phyloP scores from a whole-genome alignment of 2,329 filamentous ascomycete genomes.

The Colletotrichum lentis region DNA sequence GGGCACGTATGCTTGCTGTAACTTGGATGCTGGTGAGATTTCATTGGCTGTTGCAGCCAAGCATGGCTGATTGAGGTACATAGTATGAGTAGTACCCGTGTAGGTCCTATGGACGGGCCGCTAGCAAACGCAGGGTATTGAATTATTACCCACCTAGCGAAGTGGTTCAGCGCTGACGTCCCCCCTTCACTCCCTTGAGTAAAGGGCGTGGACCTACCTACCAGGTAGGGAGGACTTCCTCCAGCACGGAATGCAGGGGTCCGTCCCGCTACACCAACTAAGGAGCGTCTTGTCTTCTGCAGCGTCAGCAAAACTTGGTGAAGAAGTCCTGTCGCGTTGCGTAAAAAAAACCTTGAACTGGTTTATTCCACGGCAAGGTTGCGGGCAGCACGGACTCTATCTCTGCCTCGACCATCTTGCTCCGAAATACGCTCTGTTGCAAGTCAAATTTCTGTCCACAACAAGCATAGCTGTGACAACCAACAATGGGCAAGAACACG shows the following conservation, averaged over 20 bases:
- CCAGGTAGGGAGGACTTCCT: background rate
- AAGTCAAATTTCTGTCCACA: background rate
- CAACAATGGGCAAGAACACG: slow-evolving; percentile 57
- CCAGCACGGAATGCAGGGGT: too few species aligned
- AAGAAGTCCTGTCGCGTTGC: slow-evolving; percentile 5
- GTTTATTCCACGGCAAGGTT: slow-evolving; percentile 1
- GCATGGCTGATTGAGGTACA: background rate
- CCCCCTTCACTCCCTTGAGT: too few species aligned
- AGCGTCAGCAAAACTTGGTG: background rate
- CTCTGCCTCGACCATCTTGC: background rate
- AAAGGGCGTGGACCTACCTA: background rate
- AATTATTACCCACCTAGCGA: background rate
- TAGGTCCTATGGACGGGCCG: background rate
- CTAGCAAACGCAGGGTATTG: slow-evolving; percentile 3
- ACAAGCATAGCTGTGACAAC: background rate
- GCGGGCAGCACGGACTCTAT: background rate
- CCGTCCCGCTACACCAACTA: background rate
- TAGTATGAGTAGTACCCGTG: background rate
- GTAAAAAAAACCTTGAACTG: background rate
- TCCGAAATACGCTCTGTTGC: background rate
- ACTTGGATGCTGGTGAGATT: slow-evolving; percentile 10
- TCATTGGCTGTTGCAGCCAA: slow-evolving; percentile 10
- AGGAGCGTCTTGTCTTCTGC: slow-evolving; percentile 2
- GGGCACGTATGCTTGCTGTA: slow-evolving; percentile 23
- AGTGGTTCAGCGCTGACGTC: background rate